Conservation (phyloP, 2,329 filamentous ascomycete species). For the Sporothrix protearum region DNA sequence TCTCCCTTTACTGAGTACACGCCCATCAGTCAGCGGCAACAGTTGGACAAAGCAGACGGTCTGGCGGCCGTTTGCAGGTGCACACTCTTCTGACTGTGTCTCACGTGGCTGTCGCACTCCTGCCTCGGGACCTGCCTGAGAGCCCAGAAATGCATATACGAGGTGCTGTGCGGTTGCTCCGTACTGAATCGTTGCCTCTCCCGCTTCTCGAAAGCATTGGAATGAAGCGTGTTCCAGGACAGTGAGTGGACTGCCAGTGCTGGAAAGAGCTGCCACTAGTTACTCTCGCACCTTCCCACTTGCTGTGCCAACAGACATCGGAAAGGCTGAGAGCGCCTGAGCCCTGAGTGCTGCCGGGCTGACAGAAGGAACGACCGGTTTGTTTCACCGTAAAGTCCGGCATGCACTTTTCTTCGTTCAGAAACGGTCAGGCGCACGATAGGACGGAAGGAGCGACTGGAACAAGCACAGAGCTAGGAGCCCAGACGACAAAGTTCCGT, state of each 20-base stretch:
- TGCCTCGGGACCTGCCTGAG: not conserved
- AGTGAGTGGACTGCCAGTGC: not conserved
- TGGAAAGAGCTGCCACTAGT: not conserved
- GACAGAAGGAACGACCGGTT: not conserved
- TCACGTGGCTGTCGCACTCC: not conserved
- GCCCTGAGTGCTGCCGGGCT: not conserved
- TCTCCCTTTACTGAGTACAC: not conserved
- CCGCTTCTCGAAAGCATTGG: not conserved
- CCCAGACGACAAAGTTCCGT: not conserved
- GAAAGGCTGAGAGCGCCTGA: not conserved
- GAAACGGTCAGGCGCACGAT: not conserved
- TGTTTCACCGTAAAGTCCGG: not conserved
- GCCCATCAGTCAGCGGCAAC: not conserved
- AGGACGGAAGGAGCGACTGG: not conserved
- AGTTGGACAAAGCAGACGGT: not conserved
- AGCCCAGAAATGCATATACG: conserved; percentile 12
- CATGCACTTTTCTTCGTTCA: not conserved
- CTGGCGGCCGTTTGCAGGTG: conserved; percentile 11
- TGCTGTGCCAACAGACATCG: not conserved
- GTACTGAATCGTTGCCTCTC: conserved; percentile 5
- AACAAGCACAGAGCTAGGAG: not conserved
- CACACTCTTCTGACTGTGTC: not conserved
- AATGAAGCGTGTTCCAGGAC: not conserved
- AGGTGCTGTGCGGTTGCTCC: conserved; percentile 14
- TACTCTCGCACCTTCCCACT: not conserved